phyloP scores from a whole-genome alignment of 2,329 filamentous ascomycete genomes.

The Colletotrichum lentis region DNA sequence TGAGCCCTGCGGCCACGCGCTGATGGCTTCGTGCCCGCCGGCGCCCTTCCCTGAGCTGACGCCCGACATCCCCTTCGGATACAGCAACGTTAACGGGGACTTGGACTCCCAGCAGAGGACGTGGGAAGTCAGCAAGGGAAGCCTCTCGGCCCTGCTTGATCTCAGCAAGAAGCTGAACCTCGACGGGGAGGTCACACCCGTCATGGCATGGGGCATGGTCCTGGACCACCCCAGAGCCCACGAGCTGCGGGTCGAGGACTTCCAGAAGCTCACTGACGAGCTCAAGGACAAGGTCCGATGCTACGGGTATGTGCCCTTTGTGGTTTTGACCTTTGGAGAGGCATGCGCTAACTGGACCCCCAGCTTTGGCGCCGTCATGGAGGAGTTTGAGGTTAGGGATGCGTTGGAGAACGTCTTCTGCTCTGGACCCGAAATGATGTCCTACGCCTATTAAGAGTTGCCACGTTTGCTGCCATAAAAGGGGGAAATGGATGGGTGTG shows the following conservation, averaged over 20 bases:
- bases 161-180: constrained; percentile 83
- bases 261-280: constrained; percentile 75
- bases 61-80: constrained; percentile 62
- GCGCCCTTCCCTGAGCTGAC: constrained; percentile 63
- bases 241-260: constrained; percentile 73
- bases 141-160: constrained; percentile 83
- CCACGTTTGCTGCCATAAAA: not conserved
- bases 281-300: constrained; percentile 84
- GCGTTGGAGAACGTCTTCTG: constrained; percentile 76
- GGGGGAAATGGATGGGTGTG: not conserved
- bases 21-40: constrained; percentile 93
- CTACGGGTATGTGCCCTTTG: constrained; percentile 77
- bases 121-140: constrained; percentile 78
- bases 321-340: not conserved
- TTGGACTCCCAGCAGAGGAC: constrained; percentile 71
- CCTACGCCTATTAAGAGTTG: constrained; percentile 6
- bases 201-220: constrained; percentile 92
- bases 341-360: constrained; percentile 14
- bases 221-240: constrained; percentile 73
- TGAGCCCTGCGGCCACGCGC: constrained; percentile 83
- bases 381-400: constrained; percentile 77
- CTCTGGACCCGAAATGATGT: constrained; percentile 35
- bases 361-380: constrained; percentile 71
- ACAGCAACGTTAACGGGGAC: constrained; percentile 48
- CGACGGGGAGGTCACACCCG: constrained; percentile 90